Conservation (phyloP, 495 filamentous ascomycete species). For the Lentithecium fluviatile region DNA sequence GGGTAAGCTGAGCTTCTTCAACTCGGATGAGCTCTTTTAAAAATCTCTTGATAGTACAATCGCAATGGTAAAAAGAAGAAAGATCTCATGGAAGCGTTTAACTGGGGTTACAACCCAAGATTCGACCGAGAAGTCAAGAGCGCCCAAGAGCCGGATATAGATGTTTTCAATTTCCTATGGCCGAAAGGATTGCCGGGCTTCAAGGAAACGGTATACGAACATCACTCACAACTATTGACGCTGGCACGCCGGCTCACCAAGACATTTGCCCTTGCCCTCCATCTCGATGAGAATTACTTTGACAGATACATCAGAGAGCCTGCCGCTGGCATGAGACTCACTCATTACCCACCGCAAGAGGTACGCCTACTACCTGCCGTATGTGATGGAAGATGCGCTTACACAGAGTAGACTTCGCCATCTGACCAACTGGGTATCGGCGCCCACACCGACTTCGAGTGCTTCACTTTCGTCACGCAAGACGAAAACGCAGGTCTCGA, state of each 20-base stretch:
- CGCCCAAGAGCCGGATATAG: constrained; percentile 19
- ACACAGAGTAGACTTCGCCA: background rate
- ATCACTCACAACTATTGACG: constrained; percentile 12
- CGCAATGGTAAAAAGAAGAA: constrained; percentile 36
- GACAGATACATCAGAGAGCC: constrained; percentile 5
- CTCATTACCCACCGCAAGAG: constrained; percentile 30
- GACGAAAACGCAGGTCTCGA: constrained; percentile 5
- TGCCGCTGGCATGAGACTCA: constrained; percentile 18
- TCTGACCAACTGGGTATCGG: constrained; percentile 8
- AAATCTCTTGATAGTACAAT: constrained; percentile 39
- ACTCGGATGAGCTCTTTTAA: background rate
- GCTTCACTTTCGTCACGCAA: constrained; percentile 34
- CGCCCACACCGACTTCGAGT: constrained; percentile 27
- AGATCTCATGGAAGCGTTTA: constrained; percentile 47
- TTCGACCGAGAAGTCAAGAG: constrained; percentile 37
- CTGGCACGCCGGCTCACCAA: constrained; percentile 1
- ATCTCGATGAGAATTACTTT: background rate
- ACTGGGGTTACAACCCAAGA: constrained; percentile 45
- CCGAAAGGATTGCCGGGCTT: constrained; percentile 29
- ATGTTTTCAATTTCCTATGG: constrained; percentile 31
- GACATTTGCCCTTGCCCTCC: background rate
- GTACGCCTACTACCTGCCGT: background rate
- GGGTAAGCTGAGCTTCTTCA: background rate
- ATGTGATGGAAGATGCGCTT: background rate
- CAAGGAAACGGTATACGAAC: constrained; percentile 28